A percentile compares a stretch with the other conserved stretches of the same genome.
phyloP scores from a whole-genome alignment of 805 yeast genomes.

The Spathaspora hagerdaliae region DNA sequence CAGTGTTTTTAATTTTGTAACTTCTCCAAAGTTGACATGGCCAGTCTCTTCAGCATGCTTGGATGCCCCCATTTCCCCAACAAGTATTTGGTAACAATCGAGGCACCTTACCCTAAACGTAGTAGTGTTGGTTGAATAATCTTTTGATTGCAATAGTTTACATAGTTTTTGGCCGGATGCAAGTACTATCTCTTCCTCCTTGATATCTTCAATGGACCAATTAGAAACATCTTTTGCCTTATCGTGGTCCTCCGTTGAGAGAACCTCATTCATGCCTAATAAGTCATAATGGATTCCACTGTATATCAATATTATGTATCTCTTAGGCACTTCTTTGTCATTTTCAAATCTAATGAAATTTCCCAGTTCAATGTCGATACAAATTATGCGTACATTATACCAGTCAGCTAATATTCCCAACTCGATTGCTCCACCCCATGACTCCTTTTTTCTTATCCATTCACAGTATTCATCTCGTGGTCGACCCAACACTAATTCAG shows the following conservation, averaged over 20 bases:
- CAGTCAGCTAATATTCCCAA: constrained; percentile 55
- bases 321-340: constrained; percentile 29
- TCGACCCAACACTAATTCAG: constrained; percentile 56
- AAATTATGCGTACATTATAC: constrained; percentile 49
- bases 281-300: constrained; percentile 75
- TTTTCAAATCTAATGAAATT: constrained; percentile 49
- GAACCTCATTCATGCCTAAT: constrained; percentile 33
- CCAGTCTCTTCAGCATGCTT: constrained; percentile 61
- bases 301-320: constrained; percentile 54
- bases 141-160: constrained; percentile 41
- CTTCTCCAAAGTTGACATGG: constrained; percentile 62
- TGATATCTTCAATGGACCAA: constrained; percentile 32
- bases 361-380: constrained; percentile 63
- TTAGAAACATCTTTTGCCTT: constrained; percentile 34
- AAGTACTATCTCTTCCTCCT: constrained; percentile 28
- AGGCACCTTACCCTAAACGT: constrained; percentile 56
- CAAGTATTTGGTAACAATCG: constrained; percentile 46
- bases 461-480: constrained; percentile 43
- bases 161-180: constrained; percentile 30
- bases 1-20: constrained; percentile 10
- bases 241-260: constrained; percentile 17
- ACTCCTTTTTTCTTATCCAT: constrained; percentile 58
- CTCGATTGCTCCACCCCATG: constrained; percentile 88
- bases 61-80: constrained; percentile 63
- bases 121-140: constrained; percentile 64